Base-by-base conservation (phyloP, 768 basidiomycete genomes). In the Sporobolomyces pararoseus region DNA sequence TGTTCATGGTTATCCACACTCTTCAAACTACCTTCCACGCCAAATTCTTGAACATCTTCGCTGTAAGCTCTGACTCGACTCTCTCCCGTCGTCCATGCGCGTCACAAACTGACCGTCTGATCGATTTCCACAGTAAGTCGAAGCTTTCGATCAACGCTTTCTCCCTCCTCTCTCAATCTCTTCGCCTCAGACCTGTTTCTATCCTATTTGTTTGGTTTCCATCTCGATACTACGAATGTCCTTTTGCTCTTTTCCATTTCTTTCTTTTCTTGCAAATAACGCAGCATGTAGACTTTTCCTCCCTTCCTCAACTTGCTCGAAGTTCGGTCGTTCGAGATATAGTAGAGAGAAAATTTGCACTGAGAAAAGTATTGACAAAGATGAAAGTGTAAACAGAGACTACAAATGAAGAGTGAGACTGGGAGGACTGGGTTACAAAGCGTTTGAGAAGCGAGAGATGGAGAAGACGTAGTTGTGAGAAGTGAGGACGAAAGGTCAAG, bases 21-120 rank as follows among this genome's bases (percentile, higher is more conserved):
- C 67, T 73, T 44, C 53, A 69, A 39, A 53, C 50, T 32, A 57
- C 62, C 17, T 73, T 66, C 65, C 42, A 53, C 60, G 49, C 53
- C 7, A 44, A 31, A 32, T 68, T 60, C 66, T 23, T 37, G 47
- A 58, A 63, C 51, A 47, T 67, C 29, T 72, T 63, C 27, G 71
- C 71, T 46, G 39, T 46, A 29, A 16, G 51, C 46, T 29, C 29
- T 60, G 25, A 25, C 21, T 60, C 44, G 10, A 12, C 13, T 14
- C 46, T 12, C 46, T 23, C 23, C 46, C 6, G 9, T 42, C 39
- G 39, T 9, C 39, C 39, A 42, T 9, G 39, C n/a, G n/a, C n/a
- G n/a, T n/a, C n/a, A n/a, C n/a, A n/a, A n/a, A n/a, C n/a, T n/a
- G n/a, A n/a, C n/a, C n/a, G n/a, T n/a, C n/a, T n/a, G n/a, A n/a